phyloP scores from a whole-genome alignment of 495 filamentous ascomycete genomes.

The Oleoguttula mirabilis region DNA sequence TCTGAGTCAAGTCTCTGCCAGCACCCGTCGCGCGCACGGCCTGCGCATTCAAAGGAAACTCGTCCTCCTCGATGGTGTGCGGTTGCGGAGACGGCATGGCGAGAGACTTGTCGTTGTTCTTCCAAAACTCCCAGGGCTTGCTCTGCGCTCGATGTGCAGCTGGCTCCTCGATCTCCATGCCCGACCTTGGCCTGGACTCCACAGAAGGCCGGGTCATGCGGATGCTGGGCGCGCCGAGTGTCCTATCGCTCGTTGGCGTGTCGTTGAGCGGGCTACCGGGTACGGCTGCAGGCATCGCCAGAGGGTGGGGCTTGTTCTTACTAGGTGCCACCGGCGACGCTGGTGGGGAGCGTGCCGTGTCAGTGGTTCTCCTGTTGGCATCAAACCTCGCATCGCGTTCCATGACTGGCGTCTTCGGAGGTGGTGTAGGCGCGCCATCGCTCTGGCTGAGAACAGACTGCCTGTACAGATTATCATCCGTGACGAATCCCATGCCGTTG shows the following conservation, averaged over 20 bases:
- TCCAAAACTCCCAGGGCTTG: constrained; percentile 21
- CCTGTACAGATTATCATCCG: constrained; percentile 16
- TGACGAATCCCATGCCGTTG: constrained; percentile 10
- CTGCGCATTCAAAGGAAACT: constrained; percentile 27
- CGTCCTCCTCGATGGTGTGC: constrained; percentile 33
- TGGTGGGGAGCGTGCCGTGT: neutral
- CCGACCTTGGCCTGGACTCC: constrained; percentile 12
- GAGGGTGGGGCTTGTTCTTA: constrained; percentile 3
- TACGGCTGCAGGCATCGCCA: constrained; percentile 1
- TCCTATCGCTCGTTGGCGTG: constrained; percentile 9
- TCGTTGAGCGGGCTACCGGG: neutral
- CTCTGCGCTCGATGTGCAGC: neutral
- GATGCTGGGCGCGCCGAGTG: neutral
- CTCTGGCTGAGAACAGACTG: constrained; percentile 4
- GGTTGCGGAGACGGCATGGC: constrained; percentile 36
- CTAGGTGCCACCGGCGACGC: neutral
- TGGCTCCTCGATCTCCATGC: constrained; percentile 16
- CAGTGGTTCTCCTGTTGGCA: neutral
- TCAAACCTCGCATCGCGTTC: constrained; percentile 1
- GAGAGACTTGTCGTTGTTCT: constrained; percentile 20
- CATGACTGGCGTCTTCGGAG: constrained; percentile 7
- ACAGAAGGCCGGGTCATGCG: constrained; percentile 8
- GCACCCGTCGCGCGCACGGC: neutral
- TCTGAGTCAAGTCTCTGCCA: neutral
- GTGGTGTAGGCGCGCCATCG: constrained; percentile 6